phyloP scores from a whole-genome alignment of 495 filamentous ascomycete species.

The Trichoderma erinaceum region DNA sequence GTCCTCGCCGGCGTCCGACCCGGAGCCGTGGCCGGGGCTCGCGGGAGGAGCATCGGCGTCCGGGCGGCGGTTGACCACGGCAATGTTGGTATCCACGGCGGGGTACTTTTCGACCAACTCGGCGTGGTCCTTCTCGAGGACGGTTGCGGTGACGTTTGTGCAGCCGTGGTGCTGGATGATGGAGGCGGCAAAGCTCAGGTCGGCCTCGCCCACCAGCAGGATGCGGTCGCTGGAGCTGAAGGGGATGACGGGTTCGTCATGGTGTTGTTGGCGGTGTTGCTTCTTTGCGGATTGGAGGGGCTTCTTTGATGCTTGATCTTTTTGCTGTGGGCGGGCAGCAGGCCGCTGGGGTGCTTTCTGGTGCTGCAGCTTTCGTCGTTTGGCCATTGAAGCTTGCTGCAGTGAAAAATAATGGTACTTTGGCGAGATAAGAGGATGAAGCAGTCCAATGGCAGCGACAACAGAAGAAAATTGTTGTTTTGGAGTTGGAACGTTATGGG shows the following conservation, averaged over 20 bases:
- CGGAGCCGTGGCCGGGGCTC: background rate
- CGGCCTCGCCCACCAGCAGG: slow-evolving; percentile 85
- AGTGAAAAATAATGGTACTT: background rate
- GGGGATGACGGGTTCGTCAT: slow-evolving; percentile 50
- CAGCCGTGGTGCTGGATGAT: slow-evolving; percentile 67
- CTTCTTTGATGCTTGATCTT: slow-evolving; percentile 16
- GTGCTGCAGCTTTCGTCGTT: slow-evolving; percentile 31
- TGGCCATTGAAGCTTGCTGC: slow-evolving; percentile 26
- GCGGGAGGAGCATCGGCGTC: background rate
- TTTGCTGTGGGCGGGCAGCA: slow-evolving; percentile 19
- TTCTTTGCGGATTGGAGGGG: slow-evolving; percentile 18
- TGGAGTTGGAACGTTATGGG: background rate
- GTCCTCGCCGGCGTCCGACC: background rate
- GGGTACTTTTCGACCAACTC: slow-evolving; percentile 69
- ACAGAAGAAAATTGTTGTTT: background rate
- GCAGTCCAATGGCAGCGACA: background rate
- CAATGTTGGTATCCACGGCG: slow-evolving; percentile 56
- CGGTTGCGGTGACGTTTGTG: slow-evolving; percentile 51
- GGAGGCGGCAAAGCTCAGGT: slow-evolving; percentile 83
- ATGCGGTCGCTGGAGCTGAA: slow-evolving; percentile 65
- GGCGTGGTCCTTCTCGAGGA: slow-evolving; percentile 38
- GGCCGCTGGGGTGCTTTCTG: background rate
- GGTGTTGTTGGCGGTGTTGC: slow-evolving; percentile 12
- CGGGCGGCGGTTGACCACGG: slow-evolving; percentile 40
- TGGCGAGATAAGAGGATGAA: background rate